Percentiles rank a stretch among this genome's conserved stretches.
phyloP scores from a whole-genome alignment of 768 basidiomycete genomes.

The Boletus patriciae region DNA sequence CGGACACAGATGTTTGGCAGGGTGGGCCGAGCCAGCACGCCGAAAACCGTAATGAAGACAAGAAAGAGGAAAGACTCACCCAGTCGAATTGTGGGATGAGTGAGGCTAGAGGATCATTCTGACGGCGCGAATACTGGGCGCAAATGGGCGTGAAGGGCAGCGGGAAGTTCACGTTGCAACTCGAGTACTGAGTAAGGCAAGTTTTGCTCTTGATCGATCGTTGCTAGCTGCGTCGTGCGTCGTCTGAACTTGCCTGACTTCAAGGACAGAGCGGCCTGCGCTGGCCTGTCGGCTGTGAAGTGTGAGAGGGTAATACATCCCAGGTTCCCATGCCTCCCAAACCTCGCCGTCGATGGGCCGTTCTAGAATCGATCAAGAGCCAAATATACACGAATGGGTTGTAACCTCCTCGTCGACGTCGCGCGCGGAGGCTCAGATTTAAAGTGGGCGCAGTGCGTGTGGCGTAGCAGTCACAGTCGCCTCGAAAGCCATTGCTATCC shows the following conservation, averaged over 20 bases:
- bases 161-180: constrained; percentile 16
- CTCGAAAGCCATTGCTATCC: background rate
- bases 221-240: constrained; percentile 3
- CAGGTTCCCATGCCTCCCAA: constrained; percentile 6
- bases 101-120: constrained; percentile 25
- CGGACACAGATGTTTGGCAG: background rate
- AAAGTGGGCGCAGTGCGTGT: background rate
- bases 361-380: constrained; percentile 1
- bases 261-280: constrained; percentile 8
- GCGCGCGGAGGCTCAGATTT: background rate
- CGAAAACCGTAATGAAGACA: background rate
- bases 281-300: constrained; percentile 11
- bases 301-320: background rate
- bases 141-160: constrained; percentile 22
- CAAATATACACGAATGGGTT: background rate
- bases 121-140: constrained; percentile 7
- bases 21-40: background rate
- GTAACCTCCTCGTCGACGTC: background rate
- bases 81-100: constrained; percentile 10
- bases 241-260: constrained; percentile 1
- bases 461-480: background rate
- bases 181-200: constrained; percentile 16
- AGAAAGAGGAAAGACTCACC: constrained; percentile 14
- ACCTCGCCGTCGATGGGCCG: constrained; percentile 8
- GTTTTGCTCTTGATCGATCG: constrained; percentile 17